Evolutionary conservation across 805 yeast species (phyloP).

Genomic region (Metschnikowia corniflorae): DNA sequence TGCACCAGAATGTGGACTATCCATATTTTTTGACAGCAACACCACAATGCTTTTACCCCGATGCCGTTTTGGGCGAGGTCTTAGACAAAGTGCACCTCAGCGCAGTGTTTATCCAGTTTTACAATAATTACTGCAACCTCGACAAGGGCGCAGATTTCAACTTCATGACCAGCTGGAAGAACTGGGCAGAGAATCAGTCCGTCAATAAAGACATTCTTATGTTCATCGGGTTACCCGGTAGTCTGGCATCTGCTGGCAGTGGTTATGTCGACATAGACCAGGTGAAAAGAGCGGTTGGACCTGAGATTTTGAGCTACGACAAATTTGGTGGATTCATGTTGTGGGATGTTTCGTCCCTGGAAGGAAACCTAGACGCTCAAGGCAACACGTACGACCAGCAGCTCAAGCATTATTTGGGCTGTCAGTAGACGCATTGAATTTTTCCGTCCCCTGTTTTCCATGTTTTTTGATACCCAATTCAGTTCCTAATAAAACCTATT

Average conservation of each 20-base stretch:
- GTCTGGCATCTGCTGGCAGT: slow-evolving; percentile 54
- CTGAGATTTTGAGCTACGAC: slow-evolving; percentile 11
- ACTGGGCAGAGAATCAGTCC: slow-evolving; percentile 53
- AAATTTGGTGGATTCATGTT: slow-evolving; percentile 69
- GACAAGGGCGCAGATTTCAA: slow-evolving; percentile 41
- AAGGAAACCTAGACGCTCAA: slow-evolving; percentile 33
- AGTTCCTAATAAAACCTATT: no score
- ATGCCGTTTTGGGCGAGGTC: slow-evolving; percentile 44
- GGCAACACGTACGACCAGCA: slow-evolving; percentile 11
- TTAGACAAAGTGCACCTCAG: slow-evolving; percentile 59
- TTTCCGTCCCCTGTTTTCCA: no score
- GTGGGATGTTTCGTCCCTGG: slow-evolving; percentile 78
- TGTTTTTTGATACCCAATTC: no score
- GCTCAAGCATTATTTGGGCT: slow-evolving; percentile 5
- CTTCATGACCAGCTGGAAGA: slow-evolving; percentile 63
- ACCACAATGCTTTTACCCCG: slow-evolving; percentile 91
- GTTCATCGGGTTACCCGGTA: slow-evolving; percentile 68
- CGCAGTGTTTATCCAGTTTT: slow-evolving; percentile 83
- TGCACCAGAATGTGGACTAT: slow-evolving; percentile 5
- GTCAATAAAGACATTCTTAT: slow-evolving; percentile 69
- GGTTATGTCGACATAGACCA: slow-evolving; percentile 32
- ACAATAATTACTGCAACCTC: slow-evolving; percentile 72
- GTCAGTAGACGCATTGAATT: no score
- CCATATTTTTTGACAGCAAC: slow-evolving; percentile 53
- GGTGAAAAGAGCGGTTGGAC: slow-evolving; percentile 17